phyloP scores from a whole-genome alignment of 352 stramenopile genomes.

The Pseudoperonospora humuli region DNA sequence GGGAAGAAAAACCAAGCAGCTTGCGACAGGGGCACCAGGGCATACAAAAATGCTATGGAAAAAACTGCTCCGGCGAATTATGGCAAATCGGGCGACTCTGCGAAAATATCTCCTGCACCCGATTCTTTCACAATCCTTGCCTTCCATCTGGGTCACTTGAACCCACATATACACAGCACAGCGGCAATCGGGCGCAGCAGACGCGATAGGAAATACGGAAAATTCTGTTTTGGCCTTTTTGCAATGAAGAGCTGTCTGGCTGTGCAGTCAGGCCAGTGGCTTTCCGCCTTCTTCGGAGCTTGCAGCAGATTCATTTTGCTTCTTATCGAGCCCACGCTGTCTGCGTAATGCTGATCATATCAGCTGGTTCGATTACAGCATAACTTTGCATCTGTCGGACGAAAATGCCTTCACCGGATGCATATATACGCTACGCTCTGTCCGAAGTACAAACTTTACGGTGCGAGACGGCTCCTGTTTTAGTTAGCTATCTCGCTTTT shows the following conservation, averaged over 20 bases:
- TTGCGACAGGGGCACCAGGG: slow-evolving; percentile 14
- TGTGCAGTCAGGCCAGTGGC: not conserved
- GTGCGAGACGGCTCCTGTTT: too few relatives aligned
- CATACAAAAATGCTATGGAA: slow-evolving; percentile 23
- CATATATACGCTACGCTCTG: too few relatives aligned
- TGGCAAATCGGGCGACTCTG: slow-evolving; percentile 18
- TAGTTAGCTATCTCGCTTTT: too few relatives aligned
- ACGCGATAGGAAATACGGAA: slow-evolving; percentile 1
- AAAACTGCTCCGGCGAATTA: slow-evolving; percentile 22
- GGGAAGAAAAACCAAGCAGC: slow-evolving; percentile 26
- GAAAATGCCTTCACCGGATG: too few relatives aligned
- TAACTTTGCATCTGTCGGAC: too few relatives aligned
- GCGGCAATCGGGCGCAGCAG: not conserved
- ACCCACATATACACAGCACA: not conserved
- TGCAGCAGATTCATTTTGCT: not conserved
- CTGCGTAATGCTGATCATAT: not conserved
- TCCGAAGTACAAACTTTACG: too few relatives aligned
- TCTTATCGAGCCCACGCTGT: not conserved
- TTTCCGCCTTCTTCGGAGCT: not conserved
- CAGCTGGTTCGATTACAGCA: too few relatives aligned
- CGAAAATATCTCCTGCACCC: slow-evolving; percentile 8
- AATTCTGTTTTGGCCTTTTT: slow-evolving; percentile 4
- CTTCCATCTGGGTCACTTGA: not conserved
- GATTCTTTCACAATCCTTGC: not conserved
- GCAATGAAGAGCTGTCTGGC: slow-evolving; percentile 1